phyloP scores from a whole-genome alignment of 108 stramenopile species.

The Nitzschia sp. region DNA sequence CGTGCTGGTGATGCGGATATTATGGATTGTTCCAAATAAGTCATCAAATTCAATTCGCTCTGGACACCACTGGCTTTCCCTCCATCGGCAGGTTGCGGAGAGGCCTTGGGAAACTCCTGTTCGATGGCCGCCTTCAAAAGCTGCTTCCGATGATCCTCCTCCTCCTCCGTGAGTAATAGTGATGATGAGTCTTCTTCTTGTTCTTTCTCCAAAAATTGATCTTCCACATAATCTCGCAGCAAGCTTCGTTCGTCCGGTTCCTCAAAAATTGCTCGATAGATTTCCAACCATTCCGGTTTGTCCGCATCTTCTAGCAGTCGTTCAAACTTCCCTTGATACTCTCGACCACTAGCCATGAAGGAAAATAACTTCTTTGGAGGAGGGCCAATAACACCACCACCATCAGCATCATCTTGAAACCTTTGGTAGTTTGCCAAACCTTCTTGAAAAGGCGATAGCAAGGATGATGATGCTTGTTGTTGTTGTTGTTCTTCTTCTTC shows the following conservation, averaged over 20 bases:
- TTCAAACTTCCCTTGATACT: conserved; percentile 12
- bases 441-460: neutral
- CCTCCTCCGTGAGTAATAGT: too few species aligned
- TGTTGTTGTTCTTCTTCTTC: too few species aligned
- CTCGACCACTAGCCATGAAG: conserved; percentile 3
- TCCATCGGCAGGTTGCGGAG: neutral
- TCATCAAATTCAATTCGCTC: neutral
- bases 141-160: too few species aligned
- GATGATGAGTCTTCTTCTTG: neutral
- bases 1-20: neutral
- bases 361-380: conserved; percentile 6
- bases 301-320: conserved; percentile 3
- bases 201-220: neutral
- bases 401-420: neutral
- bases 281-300: neutral
- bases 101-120: neutral
- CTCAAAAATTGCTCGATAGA: neutral
- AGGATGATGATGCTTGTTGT: neutral
- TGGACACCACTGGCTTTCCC: conserved; percentile 5
- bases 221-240: neutral
- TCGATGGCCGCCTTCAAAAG: neutral
- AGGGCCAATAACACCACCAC: too few species aligned
- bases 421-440: neutral
- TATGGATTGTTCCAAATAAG: neutral
- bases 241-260: neutral